phyloP scores from a whole-genome alignment of 305 asterid genomes.

The Rubia peregrina region DNA sequence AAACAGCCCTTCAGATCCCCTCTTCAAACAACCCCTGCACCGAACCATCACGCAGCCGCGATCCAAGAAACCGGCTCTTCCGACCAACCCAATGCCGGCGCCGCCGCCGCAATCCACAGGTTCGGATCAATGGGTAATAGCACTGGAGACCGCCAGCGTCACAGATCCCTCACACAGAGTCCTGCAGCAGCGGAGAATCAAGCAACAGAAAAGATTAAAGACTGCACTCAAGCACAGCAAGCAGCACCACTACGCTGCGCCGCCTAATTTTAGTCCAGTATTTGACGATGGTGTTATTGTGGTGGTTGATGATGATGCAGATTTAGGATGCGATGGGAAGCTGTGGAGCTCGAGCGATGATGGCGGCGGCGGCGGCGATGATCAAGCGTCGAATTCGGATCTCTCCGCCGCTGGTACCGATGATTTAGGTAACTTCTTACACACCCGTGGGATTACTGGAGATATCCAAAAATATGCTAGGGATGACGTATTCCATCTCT shows the following conservation, averaged over 20 bases:
- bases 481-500: neutral
- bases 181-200: neutral
- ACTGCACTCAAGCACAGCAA: conserved; percentile 1
- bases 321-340: neutral
- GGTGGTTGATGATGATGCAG: neutral
- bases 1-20: no score
- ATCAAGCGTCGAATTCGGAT: neutral
- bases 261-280: neutral
- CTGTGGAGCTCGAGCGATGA: neutral
- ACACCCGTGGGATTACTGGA: neutral
- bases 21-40: no score
- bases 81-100: neutral
- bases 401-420: neutral
- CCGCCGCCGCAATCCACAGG: neutral
- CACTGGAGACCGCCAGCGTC: neutral
- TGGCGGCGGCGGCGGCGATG: neutral
- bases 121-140: neutral
- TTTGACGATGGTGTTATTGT: neutral
- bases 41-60: no score
- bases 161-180: neutral
- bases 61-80: neutral
- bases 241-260: neutral
- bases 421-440: neutral
- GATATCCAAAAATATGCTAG: neutral
- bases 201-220: neutral